phyloP scores from a whole-genome alignment of 2,329 filamentous ascomycete species.

The Tolypocladium capitatum region DNA sequence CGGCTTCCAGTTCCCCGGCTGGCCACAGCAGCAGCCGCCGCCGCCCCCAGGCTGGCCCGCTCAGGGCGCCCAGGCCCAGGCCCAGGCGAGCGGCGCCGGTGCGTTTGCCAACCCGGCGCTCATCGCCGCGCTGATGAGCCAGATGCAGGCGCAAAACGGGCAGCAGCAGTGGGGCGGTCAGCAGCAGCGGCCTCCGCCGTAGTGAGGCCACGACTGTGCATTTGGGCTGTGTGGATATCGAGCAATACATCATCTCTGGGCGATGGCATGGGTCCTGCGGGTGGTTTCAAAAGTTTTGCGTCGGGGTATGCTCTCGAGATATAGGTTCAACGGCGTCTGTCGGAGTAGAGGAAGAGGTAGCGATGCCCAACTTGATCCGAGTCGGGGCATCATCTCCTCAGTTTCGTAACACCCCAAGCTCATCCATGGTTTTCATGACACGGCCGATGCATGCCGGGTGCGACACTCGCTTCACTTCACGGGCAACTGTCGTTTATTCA shows the following conservation, averaged over 20 bases:
- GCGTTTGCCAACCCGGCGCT: constrained; percentile 46
- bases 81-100: constrained; percentile 18
- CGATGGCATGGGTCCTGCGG: not conserved
- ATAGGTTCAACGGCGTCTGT: not conserved
- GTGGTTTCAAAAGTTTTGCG: not conserved
- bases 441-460: no score
- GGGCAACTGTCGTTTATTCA: no score
- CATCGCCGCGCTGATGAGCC: constrained; percentile 34
- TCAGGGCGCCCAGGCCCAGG: constrained; percentile 18
- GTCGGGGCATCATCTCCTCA: no score
- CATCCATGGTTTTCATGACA: not conserved
- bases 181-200: constrained; percentile 2
- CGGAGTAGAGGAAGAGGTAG: not conserved
- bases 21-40: constrained; percentile 29
- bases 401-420: not conserved
- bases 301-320: not conserved
- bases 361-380: not conserved
- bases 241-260: not conserved
- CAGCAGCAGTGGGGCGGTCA: constrained; percentile 16
- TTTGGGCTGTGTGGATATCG: not conserved
- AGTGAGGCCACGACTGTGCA: not conserved
- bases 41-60: constrained; percentile 22
- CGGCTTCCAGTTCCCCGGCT: constrained; percentile 30
- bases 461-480: not conserved
- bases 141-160: constrained; percentile 24